These are phyloP conservation scores for Castanea sativa DNA, from an alignment of 306 rosid genomes.

Conservation along the genomic window DNA sequence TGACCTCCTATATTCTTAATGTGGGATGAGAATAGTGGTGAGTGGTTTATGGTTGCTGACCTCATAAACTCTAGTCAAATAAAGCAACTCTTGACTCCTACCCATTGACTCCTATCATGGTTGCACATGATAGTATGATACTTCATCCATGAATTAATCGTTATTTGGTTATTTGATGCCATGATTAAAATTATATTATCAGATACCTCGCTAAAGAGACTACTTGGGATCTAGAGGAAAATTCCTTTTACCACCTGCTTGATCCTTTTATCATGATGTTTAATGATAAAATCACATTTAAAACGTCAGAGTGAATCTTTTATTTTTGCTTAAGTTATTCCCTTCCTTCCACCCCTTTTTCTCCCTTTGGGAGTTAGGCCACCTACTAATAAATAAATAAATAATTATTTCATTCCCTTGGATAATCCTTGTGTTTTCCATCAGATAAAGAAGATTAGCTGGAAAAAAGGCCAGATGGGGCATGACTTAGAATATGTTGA, in stretches of 20 bases:
- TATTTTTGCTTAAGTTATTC: neutral
- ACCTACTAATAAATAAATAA: neutral
- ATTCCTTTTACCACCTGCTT: neutral
- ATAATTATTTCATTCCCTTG: neutral
- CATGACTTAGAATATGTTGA: conserved; percentile 54
- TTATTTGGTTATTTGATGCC: neutral
- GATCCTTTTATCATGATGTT: neutral
- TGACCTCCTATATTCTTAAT: neutral
- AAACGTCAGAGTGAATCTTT: neutral
- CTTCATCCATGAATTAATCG: no score
- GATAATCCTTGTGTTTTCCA: conserved; percentile 10
- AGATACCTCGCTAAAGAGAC: neutral
- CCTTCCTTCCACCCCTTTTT: neutral
- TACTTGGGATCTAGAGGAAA: neutral
- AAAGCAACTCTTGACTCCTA: neutral
- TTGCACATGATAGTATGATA: no score
- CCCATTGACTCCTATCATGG: neutral
- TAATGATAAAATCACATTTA: neutral
- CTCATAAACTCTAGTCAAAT: neutral
- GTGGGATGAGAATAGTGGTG: neutral
- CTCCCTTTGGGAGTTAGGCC: neutral
- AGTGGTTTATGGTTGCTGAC: neutral
- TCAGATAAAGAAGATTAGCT: conserved; percentile 47
- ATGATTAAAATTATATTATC: neutral
- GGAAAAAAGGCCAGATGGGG: conserved; percentile 16